Percentiles rank a stretch among this genome's conserved stretches.
phyloP scores from a whole-genome alignment of 1,139 yeast species.

The Blastobotrys illinoisensis region DNA sequence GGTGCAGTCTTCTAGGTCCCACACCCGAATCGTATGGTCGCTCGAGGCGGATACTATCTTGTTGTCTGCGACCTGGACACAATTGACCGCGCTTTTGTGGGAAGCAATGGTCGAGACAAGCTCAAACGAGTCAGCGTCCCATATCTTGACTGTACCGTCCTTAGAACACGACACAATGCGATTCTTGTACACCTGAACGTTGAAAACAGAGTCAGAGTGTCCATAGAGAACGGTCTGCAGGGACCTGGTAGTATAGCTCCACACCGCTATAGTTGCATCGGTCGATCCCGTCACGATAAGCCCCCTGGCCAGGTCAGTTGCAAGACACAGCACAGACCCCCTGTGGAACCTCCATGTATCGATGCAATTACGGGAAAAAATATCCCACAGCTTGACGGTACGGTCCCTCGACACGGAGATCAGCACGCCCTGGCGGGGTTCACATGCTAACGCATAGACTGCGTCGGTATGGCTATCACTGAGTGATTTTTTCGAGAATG shows the following conservation, averaged over 20 bases:
- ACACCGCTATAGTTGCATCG: conserved; percentile 8
- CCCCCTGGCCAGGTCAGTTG: conserved; percentile 11
- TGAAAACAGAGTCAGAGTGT: conserved; percentile 12
- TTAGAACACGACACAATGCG: conserved; percentile 62
- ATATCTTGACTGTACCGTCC: conserved; percentile 84
- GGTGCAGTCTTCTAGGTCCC: conserved; percentile 11
- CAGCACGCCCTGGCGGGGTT: conserved; percentile 5
- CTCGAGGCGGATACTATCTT: conserved; percentile 13
- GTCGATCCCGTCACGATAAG: conserved; percentile 13
- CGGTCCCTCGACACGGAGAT: conserved; percentile 12
- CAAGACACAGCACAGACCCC: conserved; percentile 11
- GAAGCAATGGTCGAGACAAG: conserved; percentile 4
- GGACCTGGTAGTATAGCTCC: conserved; percentile 6
- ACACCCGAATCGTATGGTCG: conserved; percentile 11
- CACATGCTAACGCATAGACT: conserved; percentile 11
- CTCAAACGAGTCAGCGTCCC: conserved; percentile 49
- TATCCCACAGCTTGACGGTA: conserved; percentile 11
- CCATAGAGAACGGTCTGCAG: conserved; percentile 5
- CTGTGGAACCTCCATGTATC: conserved; percentile 8
- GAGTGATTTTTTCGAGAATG: conserved; percentile 1
- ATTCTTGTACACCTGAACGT: conserved; percentile 7
- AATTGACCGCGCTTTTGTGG: conserved; percentile 11
- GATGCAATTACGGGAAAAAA: conserved; percentile 8
- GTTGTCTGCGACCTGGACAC: conserved; percentile 9
- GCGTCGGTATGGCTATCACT: conserved; percentile 10